Percentiles rank a stretch among this genome's conserved stretches.
phyloP scores from a whole-genome alignment of 1,139 yeast species.

The Sugiyamaella castrensis region DNA sequence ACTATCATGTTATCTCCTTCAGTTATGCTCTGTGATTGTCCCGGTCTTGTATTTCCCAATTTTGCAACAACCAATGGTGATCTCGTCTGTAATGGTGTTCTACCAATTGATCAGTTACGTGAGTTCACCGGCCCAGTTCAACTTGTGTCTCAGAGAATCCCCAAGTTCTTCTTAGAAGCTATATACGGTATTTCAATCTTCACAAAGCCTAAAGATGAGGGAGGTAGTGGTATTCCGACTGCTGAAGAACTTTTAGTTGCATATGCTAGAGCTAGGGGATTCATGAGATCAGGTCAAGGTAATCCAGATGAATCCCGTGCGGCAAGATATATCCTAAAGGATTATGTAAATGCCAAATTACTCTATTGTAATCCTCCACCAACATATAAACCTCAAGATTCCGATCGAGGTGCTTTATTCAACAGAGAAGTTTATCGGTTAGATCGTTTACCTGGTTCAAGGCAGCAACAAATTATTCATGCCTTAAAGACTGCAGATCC shows the following conservation, averaged over 20 bases:
- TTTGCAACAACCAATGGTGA: conserved; percentile 97
- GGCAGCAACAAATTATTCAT: conserved; percentile 60
- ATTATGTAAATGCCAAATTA: conserved; percentile 89
- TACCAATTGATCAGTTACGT: conserved; percentile 95
- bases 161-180: conserved; percentile 85
- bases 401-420: conserved; percentile 47
- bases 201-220: conserved; percentile 71
- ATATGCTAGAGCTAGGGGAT: conserved; percentile 95
- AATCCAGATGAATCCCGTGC: conserved; percentile 97
- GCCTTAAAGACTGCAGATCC: conserved; percentile 27
- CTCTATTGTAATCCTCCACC: conserved; percentile 90
- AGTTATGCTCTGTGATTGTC: conserved; percentile 94
- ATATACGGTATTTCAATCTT: conserved; percentile 89
- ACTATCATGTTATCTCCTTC: conserved; percentile 82
- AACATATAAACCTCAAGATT: conserved; percentile 28
- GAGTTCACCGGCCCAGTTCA: conserved; percentile 92
- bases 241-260: conserved; percentile 87
- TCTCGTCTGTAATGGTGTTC: conserved; percentile 94
- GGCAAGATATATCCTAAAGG: conserved; percentile 86
- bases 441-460: conserved; percentile 56
- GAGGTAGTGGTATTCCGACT: conserved; percentile 85
- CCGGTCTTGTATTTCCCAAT: conserved; percentile 97
- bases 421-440: conserved; percentile 71
- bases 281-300: conserved; percentile 89
- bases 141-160: conserved; percentile 81